Base-by-base conservation (phyloP, 2,329 filamentous ascomycete species). In the Scortechinia acanthostroma region DNA sequence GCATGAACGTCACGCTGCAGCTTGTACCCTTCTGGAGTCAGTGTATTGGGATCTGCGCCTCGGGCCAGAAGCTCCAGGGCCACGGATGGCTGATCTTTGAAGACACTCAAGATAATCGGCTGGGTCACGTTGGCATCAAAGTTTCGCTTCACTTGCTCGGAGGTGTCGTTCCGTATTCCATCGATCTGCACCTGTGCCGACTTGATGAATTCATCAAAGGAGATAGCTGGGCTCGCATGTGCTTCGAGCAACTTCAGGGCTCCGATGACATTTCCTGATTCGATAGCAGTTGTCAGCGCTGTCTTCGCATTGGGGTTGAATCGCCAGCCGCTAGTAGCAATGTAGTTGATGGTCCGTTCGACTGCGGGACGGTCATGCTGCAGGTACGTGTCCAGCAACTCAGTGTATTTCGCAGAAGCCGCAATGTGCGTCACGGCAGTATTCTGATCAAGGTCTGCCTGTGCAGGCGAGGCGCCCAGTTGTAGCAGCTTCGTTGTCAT, bases 391-490 rank as follows among this genome's bases (percentile, higher is more conserved):
- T 79, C 69, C 2, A 82, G 55, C 6, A 77, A 54, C 10, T 71
- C 63, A 3, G 53, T 48, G 21, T 74, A 40, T 30, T 30, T 70
- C 2, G 73, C 66, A 16, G 67, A 60, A n/a, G 71, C 65, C 1
- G 84, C 71, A 45, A 79, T 77, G 48, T 77, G 77, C 48, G 88
- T 77, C 48, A 94, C 71, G 0, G 76, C 79, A 2, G 86, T 90
- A 22, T 71, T 66, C 3, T 80, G 74, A 5, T 74, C 65, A 25
- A 76, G 57, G 51, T 91, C 87, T 1, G 82, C 87, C 58, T 93
- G 88, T 0, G 83, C 77, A 23, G 74, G 80, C 1, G 83, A 85
- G 2, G 86, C 86, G 1, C 88, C 88, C 2, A 90, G 71, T 42
- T 75, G 70, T 22, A 94, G 63, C 5, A 94, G 71, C 0, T 77